phyloP scores from a whole-genome alignment of 495 filamentous ascomycete species.

The Cudoniella acicularis region DNA sequence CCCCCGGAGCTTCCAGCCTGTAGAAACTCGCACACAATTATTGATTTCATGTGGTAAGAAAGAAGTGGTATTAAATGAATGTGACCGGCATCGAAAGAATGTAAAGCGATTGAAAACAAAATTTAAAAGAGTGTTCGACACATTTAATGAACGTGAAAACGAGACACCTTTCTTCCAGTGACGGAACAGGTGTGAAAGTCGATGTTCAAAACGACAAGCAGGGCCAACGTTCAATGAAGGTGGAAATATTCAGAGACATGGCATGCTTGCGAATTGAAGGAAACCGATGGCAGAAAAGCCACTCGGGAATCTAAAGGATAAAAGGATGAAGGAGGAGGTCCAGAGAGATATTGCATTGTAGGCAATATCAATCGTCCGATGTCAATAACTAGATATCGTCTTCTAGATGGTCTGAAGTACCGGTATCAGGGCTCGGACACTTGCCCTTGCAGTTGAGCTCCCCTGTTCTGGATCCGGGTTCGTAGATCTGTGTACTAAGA shows the following conservation, averaged over 20 bases:
- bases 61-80: constrained; percentile 10
- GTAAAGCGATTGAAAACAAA: neutral
- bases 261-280: neutral
- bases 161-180: neutral
- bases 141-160: neutral
- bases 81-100: constrained; percentile 18
- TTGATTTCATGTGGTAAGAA: constrained; percentile 3
- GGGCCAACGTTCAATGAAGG: constrained; percentile 7
- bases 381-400: neutral
- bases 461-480: neutral
- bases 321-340: constrained; percentile 5
- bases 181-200: neutral
- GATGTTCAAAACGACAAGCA: constrained; percentile 1
- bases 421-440: neutral
- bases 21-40: neutral
- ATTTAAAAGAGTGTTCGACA: neutral
- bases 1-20: constrained; percentile 1
- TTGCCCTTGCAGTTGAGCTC: neutral
- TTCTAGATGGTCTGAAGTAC: neutral
- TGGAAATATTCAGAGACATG: constrained; percentile 3
- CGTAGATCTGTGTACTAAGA: constrained; percentile 2
- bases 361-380: neutral
- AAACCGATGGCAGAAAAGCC: constrained; percentile 2
- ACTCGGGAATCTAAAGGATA: constrained; percentile 5
- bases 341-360: neutral